Percentiles rank a stretch among this genome's conserved stretches.
Evolutionary conservation across 352 stramenopile genomes (phyloP).

Genomic region (Globisporangium nunn): DNA sequence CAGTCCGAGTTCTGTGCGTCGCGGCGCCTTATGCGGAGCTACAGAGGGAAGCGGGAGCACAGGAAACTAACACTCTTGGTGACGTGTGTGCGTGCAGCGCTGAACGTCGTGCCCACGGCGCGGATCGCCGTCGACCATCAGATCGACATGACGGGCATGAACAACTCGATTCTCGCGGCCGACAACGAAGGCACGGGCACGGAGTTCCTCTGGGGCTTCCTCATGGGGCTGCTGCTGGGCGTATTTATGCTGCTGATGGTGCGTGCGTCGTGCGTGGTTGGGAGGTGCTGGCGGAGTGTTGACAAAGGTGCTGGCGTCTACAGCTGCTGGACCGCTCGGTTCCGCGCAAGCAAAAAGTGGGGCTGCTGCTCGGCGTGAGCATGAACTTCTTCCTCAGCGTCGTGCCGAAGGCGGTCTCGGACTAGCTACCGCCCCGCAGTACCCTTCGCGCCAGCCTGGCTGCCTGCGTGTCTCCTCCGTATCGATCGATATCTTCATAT

Average conservation of each 20-base stretch:
- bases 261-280: slow-evolving; percentile 8
- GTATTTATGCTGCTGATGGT: slow-evolving; percentile 90
- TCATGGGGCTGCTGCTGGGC: slow-evolving; percentile 81
- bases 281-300: not conserved
- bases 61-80: not conserved
- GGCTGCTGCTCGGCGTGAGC: slow-evolving; percentile 75
- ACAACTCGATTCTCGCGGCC: slow-evolving; percentile 71
- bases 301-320: not conserved
- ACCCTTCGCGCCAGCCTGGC: not conserved
- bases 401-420: slow-evolving; percentile 67
- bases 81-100: slow-evolving; percentile 21
- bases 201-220: slow-evolving; percentile 85
- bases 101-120: slow-evolving; percentile 72
- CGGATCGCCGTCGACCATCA: slow-evolving; percentile 72
- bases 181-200: slow-evolving; percentile 87
- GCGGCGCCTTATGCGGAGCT: too few relatives aligned
- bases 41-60: too few relatives aligned
- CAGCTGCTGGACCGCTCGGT: slow-evolving; percentile 83
- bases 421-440: slow-evolving; percentile 19
- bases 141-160: slow-evolving; percentile 82
- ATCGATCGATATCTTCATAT: slow-evolving; percentile 5
- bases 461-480: not conserved
- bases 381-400: slow-evolving; percentile 89
- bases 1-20: slow-evolving; percentile 82
- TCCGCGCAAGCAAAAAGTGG: slow-evolving; percentile 83